A percentile compares a stretch with the other conserved stretches of the same genome.
Conservation (phyloP, 73 alveolate species). For the Urostyla sp. region DNA sequence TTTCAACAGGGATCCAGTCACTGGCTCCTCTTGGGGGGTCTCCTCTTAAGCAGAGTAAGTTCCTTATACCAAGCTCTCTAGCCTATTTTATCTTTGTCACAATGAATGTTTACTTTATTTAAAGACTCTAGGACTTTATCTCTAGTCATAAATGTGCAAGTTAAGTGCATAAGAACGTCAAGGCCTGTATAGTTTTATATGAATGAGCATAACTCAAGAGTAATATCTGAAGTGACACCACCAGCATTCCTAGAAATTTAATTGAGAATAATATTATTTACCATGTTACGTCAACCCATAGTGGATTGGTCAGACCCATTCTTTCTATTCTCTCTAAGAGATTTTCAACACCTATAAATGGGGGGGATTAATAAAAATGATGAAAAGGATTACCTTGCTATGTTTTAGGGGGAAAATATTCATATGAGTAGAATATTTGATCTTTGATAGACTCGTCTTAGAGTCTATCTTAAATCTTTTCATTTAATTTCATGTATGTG, state of each 20-base stretch:
- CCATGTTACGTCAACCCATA: slow-evolving; percentile 90
- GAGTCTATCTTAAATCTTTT: slow-evolving; percentile 23
- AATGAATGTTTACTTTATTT: slow-evolving; percentile 51
- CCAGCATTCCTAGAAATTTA: slow-evolving; percentile 73
- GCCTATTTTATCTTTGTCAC: slow-evolving; percentile 27
- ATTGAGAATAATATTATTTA: not conserved
- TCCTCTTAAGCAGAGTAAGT: slow-evolving; percentile 87
- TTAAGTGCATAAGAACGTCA: slow-evolving; percentile 90
- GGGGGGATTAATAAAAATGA: not conserved
- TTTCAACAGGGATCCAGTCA: slow-evolving; percentile 78
- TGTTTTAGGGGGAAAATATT: slow-evolving; percentile 89
- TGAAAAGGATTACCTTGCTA: slow-evolving; percentile 48
- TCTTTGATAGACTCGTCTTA: not conserved
- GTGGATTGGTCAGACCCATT: slow-evolving; percentile 74
- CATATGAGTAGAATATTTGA: slow-evolving; percentile 77
- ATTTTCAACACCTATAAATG: slow-evolving; percentile 69
- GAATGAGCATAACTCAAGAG: slow-evolving; percentile 76
- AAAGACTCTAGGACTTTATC: slow-evolving; percentile 70
- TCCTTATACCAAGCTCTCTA: slow-evolving; percentile 76
- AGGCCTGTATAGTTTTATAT: slow-evolving; percentile 75
- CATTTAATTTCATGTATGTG: slow-evolving; percentile 34
- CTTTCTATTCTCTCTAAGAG: slow-evolving; percentile 69
- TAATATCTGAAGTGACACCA: slow-evolving; percentile 75
- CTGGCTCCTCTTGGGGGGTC: slow-evolving; percentile 87
- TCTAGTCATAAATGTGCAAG: slow-evolving; percentile 81